A percentile compares a stretch with the other conserved stretches of the same genome.
Conservation (phyloP, 2,329 filamentous ascomycete species). For the Colletotrichum melonis region DNA sequence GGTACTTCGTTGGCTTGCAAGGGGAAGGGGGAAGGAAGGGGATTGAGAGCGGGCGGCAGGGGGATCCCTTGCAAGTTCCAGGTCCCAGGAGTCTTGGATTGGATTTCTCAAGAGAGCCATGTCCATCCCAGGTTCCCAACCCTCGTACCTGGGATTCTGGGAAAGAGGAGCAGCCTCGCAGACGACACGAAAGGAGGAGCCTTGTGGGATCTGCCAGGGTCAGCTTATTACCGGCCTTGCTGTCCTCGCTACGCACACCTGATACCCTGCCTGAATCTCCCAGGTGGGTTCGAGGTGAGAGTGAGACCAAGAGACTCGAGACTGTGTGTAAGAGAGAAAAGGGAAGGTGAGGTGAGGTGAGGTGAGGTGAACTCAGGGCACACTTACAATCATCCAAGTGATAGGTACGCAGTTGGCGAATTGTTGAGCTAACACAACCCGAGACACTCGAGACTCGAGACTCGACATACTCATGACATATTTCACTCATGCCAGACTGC, state of each 20-base stretch:
- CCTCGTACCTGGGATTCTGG: conserved; percentile 7
- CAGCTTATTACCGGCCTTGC: neutral
- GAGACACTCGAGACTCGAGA: neutral
- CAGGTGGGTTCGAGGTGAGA: conserved; percentile 10
- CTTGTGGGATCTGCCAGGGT: neutral
- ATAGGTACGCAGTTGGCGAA: neutral
- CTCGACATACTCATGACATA: neutral
- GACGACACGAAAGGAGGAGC: neutral
- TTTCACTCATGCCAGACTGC: neutral
- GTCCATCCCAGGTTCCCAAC: neutral
- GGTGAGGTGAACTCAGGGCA: neutral
- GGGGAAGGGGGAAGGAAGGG: neutral
- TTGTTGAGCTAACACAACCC: neutral
- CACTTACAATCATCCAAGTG: neutral
- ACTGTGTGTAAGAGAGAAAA: neutral
- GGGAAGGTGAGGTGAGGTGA: neutral
- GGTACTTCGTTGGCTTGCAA: neutral
- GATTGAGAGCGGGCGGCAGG: conserved; percentile 2
- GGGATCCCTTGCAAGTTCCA: conserved; percentile 14
- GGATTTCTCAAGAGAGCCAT: neutral
- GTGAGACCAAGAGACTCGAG: neutral
- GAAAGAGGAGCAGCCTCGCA: neutral
- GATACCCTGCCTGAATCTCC: conserved; percentile 23
- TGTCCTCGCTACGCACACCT: conserved; percentile 12
- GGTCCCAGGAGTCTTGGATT: conserved; percentile 12